phyloP scores from a whole-genome alignment of 495 filamentous ascomycete genomes.

The Xylaria acuta region DNA sequence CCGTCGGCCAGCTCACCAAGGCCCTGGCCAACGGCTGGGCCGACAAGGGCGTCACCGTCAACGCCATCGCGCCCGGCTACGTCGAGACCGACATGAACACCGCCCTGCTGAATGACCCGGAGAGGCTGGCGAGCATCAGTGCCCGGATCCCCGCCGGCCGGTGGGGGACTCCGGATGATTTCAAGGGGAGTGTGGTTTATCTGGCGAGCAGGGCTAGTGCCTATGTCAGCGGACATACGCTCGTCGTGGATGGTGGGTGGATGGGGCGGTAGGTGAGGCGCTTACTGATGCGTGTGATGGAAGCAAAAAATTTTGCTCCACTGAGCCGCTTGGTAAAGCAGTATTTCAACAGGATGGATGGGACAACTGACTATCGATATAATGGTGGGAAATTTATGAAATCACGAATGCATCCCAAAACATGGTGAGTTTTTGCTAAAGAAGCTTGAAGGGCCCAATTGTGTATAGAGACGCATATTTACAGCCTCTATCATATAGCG shows the following conservation, averaged over 20 bases:
- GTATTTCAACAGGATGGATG: neutral
- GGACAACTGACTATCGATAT: neutral
- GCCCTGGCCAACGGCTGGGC: slow-evolving; percentile 89
- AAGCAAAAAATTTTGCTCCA: too few species aligned
- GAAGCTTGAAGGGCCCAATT: neutral
- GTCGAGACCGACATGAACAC: slow-evolving; percentile 93
- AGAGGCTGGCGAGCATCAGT: slow-evolving; percentile 73
- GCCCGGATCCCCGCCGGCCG: slow-evolving; percentile 83
- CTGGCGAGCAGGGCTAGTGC: slow-evolving; percentile 75
- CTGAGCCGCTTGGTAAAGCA: too few species aligned
- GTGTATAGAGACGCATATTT: neutral
- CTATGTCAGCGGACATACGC: slow-evolving; percentile 81
- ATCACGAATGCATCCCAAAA: neutral
- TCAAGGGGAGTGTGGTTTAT: slow-evolving; percentile 83
- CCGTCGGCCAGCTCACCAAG: slow-evolving; percentile 86
- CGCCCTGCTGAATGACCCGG: slow-evolving; percentile 75
- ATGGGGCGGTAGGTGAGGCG: slow-evolving; percentile 75
- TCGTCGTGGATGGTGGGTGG: slow-evolving; percentile 92
- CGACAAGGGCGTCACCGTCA: slow-evolving; percentile 75
- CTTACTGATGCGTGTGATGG: neutral
- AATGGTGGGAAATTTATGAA: neutral
- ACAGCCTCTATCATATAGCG: neutral
- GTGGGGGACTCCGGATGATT: slow-evolving; percentile 89
- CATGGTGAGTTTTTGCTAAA: neutral
- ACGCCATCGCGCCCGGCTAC: slow-evolving; percentile 81